A percentile compares a stretch with the other conserved stretches of the same genome.
Evolutionary conservation across 148 eudicot species (phyloP).

Genomic region (Drosera capensis): DNA sequence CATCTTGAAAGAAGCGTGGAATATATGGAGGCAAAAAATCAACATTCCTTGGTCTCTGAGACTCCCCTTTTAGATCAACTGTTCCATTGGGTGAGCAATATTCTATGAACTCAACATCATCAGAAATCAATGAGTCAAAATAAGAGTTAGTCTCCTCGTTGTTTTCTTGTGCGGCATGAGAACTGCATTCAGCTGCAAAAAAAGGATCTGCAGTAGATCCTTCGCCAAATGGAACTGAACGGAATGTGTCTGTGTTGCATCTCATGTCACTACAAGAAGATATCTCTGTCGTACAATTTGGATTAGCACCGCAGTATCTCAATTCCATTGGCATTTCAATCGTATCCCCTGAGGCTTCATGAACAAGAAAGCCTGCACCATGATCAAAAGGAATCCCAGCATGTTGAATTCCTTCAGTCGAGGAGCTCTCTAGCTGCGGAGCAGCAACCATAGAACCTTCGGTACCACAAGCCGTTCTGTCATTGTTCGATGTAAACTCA

Average conservation of each 20-base stretch:
- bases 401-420: constrained; percentile 6
- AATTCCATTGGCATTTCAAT: constrained; percentile 26
- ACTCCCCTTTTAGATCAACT: constrained; percentile 18
- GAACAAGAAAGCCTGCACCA: constrained; percentile 16
- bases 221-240: constrained; percentile 17
- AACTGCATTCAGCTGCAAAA: constrained; percentile 18
- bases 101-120: constrained; percentile 34
- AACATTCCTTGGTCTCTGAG: constrained; percentile 29
- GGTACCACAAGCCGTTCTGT: constrained; percentile 13
- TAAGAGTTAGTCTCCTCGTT: constrained; percentile 36
- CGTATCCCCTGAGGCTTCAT: constrained; percentile 22
- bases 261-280: constrained; percentile 11
- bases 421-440: constrained; percentile 7
- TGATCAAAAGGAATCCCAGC: constrained; percentile 11
- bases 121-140: constrained; percentile 56
- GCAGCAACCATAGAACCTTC: constrained; percentile 11
- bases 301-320: constrained; percentile 29
- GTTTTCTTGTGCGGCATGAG: constrained; percentile 20
- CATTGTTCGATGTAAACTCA: constrained; percentile 28
- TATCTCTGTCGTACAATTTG: constrained; percentile 11
- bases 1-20: constrained; percentile 12
- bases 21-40: constrained; percentile 26
- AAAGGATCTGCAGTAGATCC: constrained; percentile 16
- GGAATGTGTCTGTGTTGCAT: constrained; percentile 14
- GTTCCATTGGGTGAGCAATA: constrained; percentile 55